Evolutionary conservation across 2,329 filamentous ascomycete genomes (phyloP).

Genomic region (Seiridium cupressi): DNA sequence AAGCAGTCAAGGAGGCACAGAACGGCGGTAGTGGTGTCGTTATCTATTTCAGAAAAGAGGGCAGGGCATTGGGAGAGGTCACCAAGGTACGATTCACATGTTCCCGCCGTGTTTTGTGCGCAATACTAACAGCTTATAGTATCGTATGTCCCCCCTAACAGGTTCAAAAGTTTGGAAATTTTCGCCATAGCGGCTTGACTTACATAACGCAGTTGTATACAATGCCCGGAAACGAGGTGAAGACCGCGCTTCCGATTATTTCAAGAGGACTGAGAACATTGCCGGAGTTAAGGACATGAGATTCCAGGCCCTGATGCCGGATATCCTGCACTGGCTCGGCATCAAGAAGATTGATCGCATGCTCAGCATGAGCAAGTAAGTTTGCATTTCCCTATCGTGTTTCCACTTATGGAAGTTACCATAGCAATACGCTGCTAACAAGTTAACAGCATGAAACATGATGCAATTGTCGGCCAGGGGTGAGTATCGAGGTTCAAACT

Average conservation of each 20-base stretch:
- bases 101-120: conserved; percentile 28
- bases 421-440: conserved; percentile 23
- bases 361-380: conserved; percentile 96
- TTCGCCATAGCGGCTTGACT: neutral
- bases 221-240: conserved; percentile 79
- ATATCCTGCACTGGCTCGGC: conserved; percentile 96
- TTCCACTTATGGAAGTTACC: conserved; percentile 7
- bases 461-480: conserved; percentile 83
- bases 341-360: conserved; percentile 98
- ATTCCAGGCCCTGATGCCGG: conserved; percentile 97
- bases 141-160: conserved; percentile 35
- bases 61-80: conserved; percentile 89
- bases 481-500: conserved; percentile 32
- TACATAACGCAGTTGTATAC: conserved; percentile 53
- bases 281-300: conserved; percentile 96
- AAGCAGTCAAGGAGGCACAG: conserved; percentile 96
- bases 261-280: conserved; percentile 96
- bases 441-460: conserved; percentile 74
- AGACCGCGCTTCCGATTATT: conserved; percentile 86
- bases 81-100: conserved; percentile 65
- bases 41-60: conserved; percentile 98
- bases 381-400: conserved; percentile 14
- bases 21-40: conserved; percentile 91
- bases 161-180: neutral
- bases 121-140: conserved; percentile 36